Evolutionary conservation across 2,329 filamentous ascomycete genomes (phyloP).

Genomic region (Apiospora marii): DNA sequence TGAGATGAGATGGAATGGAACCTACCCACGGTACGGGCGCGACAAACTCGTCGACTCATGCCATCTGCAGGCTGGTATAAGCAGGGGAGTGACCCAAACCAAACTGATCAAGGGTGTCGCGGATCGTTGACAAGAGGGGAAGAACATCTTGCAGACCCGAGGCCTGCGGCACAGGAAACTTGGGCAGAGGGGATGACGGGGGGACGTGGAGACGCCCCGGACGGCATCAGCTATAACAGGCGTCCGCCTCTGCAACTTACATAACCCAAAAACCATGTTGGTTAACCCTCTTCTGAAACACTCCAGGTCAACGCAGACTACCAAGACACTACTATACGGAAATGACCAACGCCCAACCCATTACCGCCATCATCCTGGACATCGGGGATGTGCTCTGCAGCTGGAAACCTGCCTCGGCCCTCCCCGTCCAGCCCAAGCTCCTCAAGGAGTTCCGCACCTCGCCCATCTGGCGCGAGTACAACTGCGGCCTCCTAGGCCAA

Average conservation of each 20-base stretch:
- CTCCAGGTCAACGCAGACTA: neutral
- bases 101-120: too few species aligned
- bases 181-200: too few species aligned
- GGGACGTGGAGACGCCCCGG: neutral
- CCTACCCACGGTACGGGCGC: neutral
- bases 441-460: conserved; percentile 15
- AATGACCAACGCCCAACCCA: neutral
- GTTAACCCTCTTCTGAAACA: neutral
- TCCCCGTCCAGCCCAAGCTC: neutral
- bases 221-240: neutral
- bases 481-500: conserved; percentile 6
- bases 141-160: too few species aligned
- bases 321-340: neutral
- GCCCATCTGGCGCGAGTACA: conserved; percentile 3
- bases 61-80: neutral
- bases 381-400: conserved; percentile 13
- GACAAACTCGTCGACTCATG: neutral
- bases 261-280: neutral
- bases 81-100: too few species aligned
- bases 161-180: too few species aligned
- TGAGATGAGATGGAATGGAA: neutral
- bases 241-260: neutral
- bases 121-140: too few species aligned
- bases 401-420: neutral
- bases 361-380: neutral